Base-by-base conservation (phyloP, 139 green algal genomes). In the Coccomyxa sp. region DNA sequence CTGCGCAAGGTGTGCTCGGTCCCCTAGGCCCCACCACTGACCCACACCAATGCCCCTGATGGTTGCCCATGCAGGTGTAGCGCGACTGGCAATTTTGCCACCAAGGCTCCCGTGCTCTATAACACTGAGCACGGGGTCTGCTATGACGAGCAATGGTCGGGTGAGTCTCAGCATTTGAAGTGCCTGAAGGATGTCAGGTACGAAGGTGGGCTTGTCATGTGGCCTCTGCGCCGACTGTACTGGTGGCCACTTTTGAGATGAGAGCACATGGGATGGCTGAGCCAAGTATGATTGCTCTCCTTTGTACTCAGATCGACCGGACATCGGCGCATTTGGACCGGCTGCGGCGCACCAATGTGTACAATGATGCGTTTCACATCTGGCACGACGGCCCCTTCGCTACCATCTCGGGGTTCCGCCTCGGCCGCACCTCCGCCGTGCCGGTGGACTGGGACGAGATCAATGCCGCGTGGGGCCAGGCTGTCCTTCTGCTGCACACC, bases 391-490 rank as follows among this genome's bases (percentile, higher is more conserved):
- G 94, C 27, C 88, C 92, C 0, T 98, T 97, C 87, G 95, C 94
- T 78, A 98, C 95, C 57, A 98, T 97, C 84, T 82, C 77, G 30
- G 94, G 95, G 31, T 96, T 97, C 88, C 89, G 96, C 13, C 88
- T 99, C 79, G 96, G 96, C 0, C 88, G 91, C 67, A 97, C 91
- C 0, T 71, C 91, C 57, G 83, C 93, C 60, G 79, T 86, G 60
- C 84, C 86, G 13, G 96, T 99, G 81, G 92, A 96, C 81, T 99
- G 96, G 96, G 94, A 98, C 57, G 96, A 99, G 85, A 97, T 99
- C 88, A 99, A 99, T 89, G 95, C 95, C 16, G 96, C 94, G 23
- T 98, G 94, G 95, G 96, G 96, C 12, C 94, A 98, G 86, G 93
- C 95, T 10, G 93, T 96, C 76, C 88, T 98, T 81, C 91, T 99